Percentiles rank a stretch among this genome's conserved stretches.
Conservation (phyloP, 768 basidiomycete genomes). For the Auricularia cornea region DNA sequence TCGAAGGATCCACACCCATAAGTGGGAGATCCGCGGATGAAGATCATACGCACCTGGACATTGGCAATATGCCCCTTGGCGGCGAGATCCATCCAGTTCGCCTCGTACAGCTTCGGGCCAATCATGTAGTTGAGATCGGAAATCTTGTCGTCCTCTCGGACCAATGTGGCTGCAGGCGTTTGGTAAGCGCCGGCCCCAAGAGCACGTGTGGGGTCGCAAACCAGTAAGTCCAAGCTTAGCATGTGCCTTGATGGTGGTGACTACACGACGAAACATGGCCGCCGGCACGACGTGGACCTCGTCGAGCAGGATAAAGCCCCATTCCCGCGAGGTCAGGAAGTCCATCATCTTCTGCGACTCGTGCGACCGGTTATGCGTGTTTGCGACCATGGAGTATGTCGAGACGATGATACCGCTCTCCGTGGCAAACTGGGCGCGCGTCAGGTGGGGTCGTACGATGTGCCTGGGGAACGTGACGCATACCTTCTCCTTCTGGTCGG, state of each 20-base stretch:
- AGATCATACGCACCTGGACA: constrained; percentile 73
- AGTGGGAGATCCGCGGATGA: not conserved
- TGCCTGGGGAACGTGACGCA: not conserved
- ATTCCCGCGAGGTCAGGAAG: constrained; percentile 93
- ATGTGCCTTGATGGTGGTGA: constrained; percentile 98
- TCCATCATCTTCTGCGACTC: constrained; percentile 99
- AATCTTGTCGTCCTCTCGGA: constrained; percentile 98
- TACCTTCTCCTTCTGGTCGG: constrained; percentile 96
- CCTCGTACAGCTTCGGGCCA: constrained; percentile 97
- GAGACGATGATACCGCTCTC: constrained; percentile 98
- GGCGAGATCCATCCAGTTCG: constrained; percentile 99
- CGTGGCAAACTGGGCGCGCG: constrained; percentile 66
- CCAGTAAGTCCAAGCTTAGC: constrained; percentile 96
- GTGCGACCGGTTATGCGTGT: constrained; percentile 96
- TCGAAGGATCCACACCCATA: constrained; percentile 1
- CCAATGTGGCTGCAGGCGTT: constrained; percentile 72
- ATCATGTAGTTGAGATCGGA: constrained; percentile 98
- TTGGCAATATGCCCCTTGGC: constrained; percentile 99
- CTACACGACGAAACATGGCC: constrained; percentile 95
- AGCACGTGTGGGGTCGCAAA: constrained; percentile 26
- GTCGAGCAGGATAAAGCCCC: constrained; percentile 96
- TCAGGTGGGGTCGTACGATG: not conserved
- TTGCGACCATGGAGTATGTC: constrained; percentile 99
- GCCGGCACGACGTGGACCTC: constrained; percentile 99
- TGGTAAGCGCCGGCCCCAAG: not conserved